phyloP scores from a whole-genome alignment of 2,329 filamentous ascomycete species.

The Colletotrichum endophyticum region DNA sequence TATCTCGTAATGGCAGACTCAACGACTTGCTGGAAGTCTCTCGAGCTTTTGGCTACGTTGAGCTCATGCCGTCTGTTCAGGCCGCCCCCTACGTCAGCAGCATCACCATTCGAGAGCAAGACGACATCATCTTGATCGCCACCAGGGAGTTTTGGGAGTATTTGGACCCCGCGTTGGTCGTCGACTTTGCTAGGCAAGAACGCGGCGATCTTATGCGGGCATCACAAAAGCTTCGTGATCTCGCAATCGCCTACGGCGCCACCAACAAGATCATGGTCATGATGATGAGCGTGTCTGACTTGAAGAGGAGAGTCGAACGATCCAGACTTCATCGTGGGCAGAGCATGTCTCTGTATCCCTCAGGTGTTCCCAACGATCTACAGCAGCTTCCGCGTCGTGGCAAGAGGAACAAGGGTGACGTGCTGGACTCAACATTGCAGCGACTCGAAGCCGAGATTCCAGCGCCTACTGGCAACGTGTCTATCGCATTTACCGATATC shows the following conservation, averaged over 20 bases:
- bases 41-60: constrained; percentile 91
- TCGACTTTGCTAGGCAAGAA: constrained; percentile 88
- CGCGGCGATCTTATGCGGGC: constrained; percentile 92
- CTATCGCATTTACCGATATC: constrained; percentile 98
- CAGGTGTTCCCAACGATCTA: constrained; percentile 73
- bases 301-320: constrained; percentile 82
- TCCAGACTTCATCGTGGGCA: constrained; percentile 76
- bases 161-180: constrained; percentile 85
- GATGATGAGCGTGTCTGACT: constrained; percentile 91
- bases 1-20: constrained; percentile 90
- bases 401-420: constrained; percentile 66
- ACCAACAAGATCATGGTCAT: constrained; percentile 98
- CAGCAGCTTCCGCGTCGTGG: constrained; percentile 68
- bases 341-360: constrained; percentile 84
- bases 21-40: constrained; percentile 93
- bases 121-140: constrained; percentile 92
- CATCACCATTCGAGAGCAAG: constrained; percentile 80
- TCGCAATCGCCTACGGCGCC: constrained; percentile 94
- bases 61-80: constrained; percentile 90
- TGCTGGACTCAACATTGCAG: constrained; percentile 86
- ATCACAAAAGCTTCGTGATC: constrained; percentile 89
- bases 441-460: constrained; percentile 90
- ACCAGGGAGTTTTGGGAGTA: constrained; percentile 97
- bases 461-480: constrained; percentile 87
- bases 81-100: constrained; percentile 86